Percentiles rank a stretch among this genome's conserved stretches.
phyloP scores from a whole-genome alignment of 1,284 basidiomycete species.

The Leccinum solheimii region DNA sequence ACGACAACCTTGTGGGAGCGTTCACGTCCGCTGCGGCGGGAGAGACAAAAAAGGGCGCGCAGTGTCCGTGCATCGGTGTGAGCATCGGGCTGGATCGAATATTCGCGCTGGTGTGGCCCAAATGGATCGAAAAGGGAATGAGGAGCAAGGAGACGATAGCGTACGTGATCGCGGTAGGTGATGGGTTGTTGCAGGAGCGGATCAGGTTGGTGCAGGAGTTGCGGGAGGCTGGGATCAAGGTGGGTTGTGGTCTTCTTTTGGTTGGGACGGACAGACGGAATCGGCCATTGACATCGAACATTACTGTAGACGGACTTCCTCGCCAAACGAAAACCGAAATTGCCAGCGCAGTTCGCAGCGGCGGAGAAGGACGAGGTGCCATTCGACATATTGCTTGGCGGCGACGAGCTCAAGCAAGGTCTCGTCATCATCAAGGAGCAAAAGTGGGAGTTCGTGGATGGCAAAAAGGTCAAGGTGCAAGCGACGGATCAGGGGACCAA shows the following conservation, averaged over 20 bases:
- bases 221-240: slow-evolving; percentile 89
- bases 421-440: slow-evolving; percentile 93
- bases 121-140: slow-evolving; percentile 74
- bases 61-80: slow-evolving; percentile 91
- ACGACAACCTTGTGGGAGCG: slow-evolving; percentile 96
- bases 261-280: background rate
- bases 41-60: slow-evolving; percentile 64
- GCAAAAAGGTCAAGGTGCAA: slow-evolving; percentile 71
- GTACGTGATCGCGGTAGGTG: slow-evolving; percentile 92
- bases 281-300: background rate
- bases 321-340: slow-evolving; percentile 91
- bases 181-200: slow-evolving; percentile 86
- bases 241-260: slow-evolving; percentile 28
- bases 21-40: slow-evolving; percentile 82
- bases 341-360: slow-evolving; percentile 82
- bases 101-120: slow-evolving; percentile 90
- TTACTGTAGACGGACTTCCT: slow-evolving; percentile 80
- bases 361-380: slow-evolving; percentile 93
- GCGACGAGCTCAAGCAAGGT: slow-evolving; percentile 82
- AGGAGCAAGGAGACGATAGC: slow-evolving; percentile 93
- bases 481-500: slow-evolving; percentile 64
- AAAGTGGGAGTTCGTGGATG: slow-evolving; percentile 75
- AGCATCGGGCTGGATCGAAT: slow-evolving; percentile 96
- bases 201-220: slow-evolving; percentile 83
- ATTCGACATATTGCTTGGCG: slow-evolving; percentile 89